Evolutionary conservation across 345 rosid genomes (phyloP), one percentile per base, ranked within the genome.

Genomic region (Dipteronia dyeriana): DNA sequence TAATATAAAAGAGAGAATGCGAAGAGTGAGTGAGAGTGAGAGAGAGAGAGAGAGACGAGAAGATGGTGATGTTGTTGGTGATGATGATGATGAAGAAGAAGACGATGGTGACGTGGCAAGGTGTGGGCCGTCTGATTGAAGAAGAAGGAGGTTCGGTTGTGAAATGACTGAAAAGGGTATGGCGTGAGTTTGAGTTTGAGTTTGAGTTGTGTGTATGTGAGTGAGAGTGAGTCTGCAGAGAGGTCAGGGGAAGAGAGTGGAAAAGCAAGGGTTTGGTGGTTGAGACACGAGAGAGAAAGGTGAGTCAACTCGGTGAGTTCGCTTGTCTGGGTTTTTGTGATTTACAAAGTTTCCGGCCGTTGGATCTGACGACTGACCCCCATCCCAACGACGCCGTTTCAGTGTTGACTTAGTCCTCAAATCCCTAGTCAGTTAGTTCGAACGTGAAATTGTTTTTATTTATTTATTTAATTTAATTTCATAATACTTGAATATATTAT

Each of bases 51-150:
- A 81, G 81, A 71, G 78, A 59, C 77, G 57, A 69, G 62, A 16
- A 16, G 69, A 49, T 51, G 71, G 45, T 70, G 75, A 70, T 80
- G 75, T 19, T 70, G 73, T 54, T 43, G 84, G 84, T 34, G 45
- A 81, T 84, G 97, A 83, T 87, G 97, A 87, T 82, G 97, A 89
- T 80, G 86, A 82, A 82, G 97, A 84, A 84, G 98, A 89, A 84
- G 97, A 90, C 92, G 98, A 88, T 76, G 93, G 76, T 86, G 95
- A 90, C 93, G 96, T 93, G 94, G 95, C 82, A 39, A 49, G 68
- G 75, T 43, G 75, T 51, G 87, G 85, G 80, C 88, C 94, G 92
- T 92, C 86, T 80, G 94, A 84, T 88, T 53, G 66, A 65, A 64
- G 67, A 62, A 56, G 75, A 68, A 41, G 69, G 71, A 64, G 43